Evolutionary conservation across 768 basidiomycete genomes (phyloP), one percentile per base, ranked within the genome.

Genomic region (Calocybe gangraenosa): DNA sequence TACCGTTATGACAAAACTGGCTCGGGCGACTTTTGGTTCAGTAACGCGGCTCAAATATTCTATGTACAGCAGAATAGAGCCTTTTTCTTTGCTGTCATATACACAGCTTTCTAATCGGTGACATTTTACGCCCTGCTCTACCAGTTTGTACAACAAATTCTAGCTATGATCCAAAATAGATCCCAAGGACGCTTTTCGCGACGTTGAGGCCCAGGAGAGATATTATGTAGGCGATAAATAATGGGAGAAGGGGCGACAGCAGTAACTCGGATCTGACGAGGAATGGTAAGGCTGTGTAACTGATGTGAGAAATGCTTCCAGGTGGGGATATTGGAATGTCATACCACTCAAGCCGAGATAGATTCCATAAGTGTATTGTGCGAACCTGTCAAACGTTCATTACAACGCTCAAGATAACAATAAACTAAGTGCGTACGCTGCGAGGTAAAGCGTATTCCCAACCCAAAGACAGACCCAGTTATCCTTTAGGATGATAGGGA

Each of bases 401-500:
- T 41, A 52, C 34, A 47, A 32, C 33, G 30, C 7, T 37, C 35
- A 45, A 28, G 23, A 21, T 40, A 35, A 33, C 18, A 44, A 36
- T 37, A 14, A 25, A 32, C 36, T n/a, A 20, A 46, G 28, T 22
- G 73, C 79, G 52, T 68, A 89, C 83, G 88, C 94, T 18, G 84
- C 83, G 20, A 97, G 78, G 63, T 92, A 94, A 8, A 94, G 67
- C 1, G 92, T 94, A 52, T 97, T 97, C 38, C 93, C 95, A 18
- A 93, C 74, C 71, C 87, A 86, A 31, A 97, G 74, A 60, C 92
- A 95, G n/a, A 94, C 79, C 94, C 94, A 97, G 54, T 87, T 90
- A 55, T 82, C 81, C 57, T 79, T 81, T 31, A 89, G 76, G 39
- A 97, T 73, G 37, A 97, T 75, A 2, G 91, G 87, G 1, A 90